Percentiles rank a stretch among this genome's conserved stretches.
Evolutionary conservation across 106 monocot species (phyloP).

Genomic region (Triglochin maritima): DNA sequence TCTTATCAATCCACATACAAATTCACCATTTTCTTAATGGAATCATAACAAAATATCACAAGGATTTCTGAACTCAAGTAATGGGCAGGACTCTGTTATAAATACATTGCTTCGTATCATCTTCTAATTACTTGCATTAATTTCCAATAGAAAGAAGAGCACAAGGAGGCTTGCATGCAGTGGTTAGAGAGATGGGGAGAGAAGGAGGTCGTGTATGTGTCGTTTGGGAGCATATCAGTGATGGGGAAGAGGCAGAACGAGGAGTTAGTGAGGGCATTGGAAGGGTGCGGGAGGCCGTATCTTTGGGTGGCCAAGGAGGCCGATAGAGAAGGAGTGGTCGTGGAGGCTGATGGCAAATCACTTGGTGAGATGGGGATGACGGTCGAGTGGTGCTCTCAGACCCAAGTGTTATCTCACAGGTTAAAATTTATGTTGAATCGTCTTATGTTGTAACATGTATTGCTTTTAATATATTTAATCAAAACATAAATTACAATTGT

Average conservation of each 20-base stretch:
- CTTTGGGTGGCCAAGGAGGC: conserved; percentile 44
- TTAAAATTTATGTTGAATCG: no score
- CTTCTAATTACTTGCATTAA: no score
- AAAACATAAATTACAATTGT: no score
- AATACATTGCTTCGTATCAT: background rate
- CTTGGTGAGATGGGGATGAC: conserved; percentile 13
- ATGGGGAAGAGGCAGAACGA: conserved; percentile 24
- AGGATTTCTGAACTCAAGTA: no score
- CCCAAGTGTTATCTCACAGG: conserved; percentile 20
- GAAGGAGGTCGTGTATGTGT: conserved; percentile 54
- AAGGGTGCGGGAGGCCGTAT: conserved; percentile 28
- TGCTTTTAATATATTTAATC: no score
- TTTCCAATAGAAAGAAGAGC: background rate
- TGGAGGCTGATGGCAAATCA: background rate
- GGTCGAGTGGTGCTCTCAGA: conserved; percentile 34
- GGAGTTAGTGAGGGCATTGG: conserved; percentile 29
- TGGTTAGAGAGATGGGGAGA: conserved; percentile 33
- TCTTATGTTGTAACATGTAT: no score
- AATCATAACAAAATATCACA: no score
- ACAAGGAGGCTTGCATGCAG: conserved; percentile 14
- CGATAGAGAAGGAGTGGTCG: conserved; percentile 11
- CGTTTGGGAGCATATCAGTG: conserved; percentile 45
- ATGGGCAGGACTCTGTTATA: no score
- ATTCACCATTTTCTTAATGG: no score
- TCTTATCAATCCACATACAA: no score